Percentiles rank a stretch among this genome's conserved stretches.
Conservation (phyloP, 495 filamentous ascomycete species). For the Hamigera avellanea region DNA sequence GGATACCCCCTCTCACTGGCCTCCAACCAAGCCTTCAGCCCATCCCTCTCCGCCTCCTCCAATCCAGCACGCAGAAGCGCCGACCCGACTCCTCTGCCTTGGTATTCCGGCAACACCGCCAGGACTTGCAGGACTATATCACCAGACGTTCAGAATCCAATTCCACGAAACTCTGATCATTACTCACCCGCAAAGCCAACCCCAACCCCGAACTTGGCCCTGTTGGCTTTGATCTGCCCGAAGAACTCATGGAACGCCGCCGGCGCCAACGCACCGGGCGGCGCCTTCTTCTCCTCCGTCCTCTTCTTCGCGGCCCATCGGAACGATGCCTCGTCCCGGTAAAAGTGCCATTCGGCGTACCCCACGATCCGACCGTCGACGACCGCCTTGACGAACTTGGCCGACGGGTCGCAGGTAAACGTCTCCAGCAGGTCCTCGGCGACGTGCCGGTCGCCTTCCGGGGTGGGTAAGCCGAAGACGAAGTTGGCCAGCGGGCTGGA, state of each 20-base stretch:
- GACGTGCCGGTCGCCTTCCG: background rate
- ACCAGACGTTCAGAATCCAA: background rate
- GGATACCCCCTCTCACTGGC: constrained; percentile 18
- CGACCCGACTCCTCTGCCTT: constrained; percentile 19
- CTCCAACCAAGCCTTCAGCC: constrained; percentile 18
- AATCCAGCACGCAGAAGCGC: constrained; percentile 17
- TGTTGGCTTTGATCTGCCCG: constrained; percentile 4
- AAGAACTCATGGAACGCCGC: constrained; percentile 5
- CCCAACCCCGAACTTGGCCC: constrained; percentile 5
- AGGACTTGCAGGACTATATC: constrained; percentile 6
- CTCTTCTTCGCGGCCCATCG: constrained; percentile 1
- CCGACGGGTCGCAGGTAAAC: background rate
- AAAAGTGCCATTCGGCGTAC: constrained; percentile 3
- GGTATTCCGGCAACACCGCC: constrained; percentile 19
- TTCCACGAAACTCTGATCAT: background rate
- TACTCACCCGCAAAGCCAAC: constrained; percentile 7
- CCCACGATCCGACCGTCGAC: constrained; percentile 1
- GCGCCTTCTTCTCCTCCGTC: constrained; percentile 4
- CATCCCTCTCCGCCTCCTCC: constrained; percentile 13
- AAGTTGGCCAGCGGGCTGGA: background rate
- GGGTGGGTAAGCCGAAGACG: constrained; percentile 4
- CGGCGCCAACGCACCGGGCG: background rate
- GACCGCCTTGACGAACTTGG: constrained; percentile 2
- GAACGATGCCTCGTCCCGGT: constrained; percentile 1
- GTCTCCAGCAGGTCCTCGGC: background rate